Evolutionary conservation across 106 monocot genomes (phyloP), one percentile per base, ranked within the genome.

Genomic region (Acorus gramineus): DNA sequence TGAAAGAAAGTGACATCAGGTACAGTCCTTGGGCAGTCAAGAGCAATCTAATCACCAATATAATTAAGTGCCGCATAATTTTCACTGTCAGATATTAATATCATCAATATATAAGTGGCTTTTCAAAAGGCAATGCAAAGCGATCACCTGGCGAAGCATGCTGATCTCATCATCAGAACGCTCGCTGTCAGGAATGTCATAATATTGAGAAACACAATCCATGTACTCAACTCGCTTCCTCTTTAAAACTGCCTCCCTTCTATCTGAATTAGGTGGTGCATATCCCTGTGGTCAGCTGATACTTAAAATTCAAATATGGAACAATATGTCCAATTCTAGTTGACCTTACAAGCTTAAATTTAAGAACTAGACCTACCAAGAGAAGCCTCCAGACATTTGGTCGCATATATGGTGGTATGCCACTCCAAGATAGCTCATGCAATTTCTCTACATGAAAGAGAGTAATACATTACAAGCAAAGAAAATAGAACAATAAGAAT

Each of bases 191-290:
- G 91, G 85, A 79, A 96, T 81, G 60, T 88, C 96, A 81, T 96
- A 88, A 68, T 83, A 96, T 56, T 91, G 91, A 69, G 96, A 73
- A 68, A 96, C 91, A 79, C 91, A 96, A n/a, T 96, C 96, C 58
- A 96, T 69, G 66, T 96, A 96, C 65, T 96, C 96, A 50, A 78
- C 58, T 50, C 96, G 77, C 76, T 91, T 96, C 74, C 96, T 80
- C 14, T 78, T 67, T 59, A 96, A 66, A 79, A 87, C 79, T 79
- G 85, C 82, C 62, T 85, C 73, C 50, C 91, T 80, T 87, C 96
- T 80, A 91, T 96, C 96, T 83, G 91, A 83, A 91, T 96, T 96
- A 83, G 96, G 83, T 71, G 96, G 82, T 81, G 96, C 96, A 85
- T 96, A 96, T 83, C 96, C 96, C 96, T 96, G 96, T 87, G 73